Evolutionary conservation across 2,329 filamentous ascomycete genomes (phyloP).

Genomic region (Penicillium freii): DNA sequence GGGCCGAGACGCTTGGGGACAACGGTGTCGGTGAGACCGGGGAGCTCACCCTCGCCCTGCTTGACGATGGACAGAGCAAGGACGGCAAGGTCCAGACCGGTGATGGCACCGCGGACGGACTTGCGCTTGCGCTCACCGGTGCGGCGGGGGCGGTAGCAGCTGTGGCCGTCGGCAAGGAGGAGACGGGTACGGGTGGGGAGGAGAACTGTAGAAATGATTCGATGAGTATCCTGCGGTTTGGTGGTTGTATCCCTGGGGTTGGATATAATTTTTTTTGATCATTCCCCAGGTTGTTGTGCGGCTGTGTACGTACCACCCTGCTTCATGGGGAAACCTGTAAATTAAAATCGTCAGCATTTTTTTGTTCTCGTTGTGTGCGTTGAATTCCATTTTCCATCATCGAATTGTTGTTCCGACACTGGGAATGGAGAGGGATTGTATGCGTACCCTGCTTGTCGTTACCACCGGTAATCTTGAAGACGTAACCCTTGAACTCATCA

Average conservation of each 20-base stretch:
- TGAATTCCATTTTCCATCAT: not conserved
- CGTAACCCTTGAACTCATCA: slow-evolving; percentile 99
- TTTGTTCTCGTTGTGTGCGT: slow-evolving; percentile 1
- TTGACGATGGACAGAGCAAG: slow-evolving; percentile 94
- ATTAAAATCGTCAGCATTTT: slow-evolving; percentile 27
- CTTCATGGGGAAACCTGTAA: slow-evolving; percentile 94
- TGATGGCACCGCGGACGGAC: slow-evolving; percentile 96
- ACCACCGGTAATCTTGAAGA: slow-evolving; percentile 98
- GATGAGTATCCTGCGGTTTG: slow-evolving; percentile 29
- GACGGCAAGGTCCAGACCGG: slow-evolving; percentile 91
- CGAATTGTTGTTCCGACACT: not conserved
- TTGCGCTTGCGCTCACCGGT: slow-evolving; percentile 99
- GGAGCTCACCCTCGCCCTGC: slow-evolving; percentile 92
- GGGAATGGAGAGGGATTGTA: slow-evolving; percentile 6
- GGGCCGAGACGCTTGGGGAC: slow-evolving; percentile 99
- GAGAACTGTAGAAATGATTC: slow-evolving; percentile 55
- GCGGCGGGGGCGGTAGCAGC: slow-evolving; percentile 98
- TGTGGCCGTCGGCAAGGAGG: slow-evolving; percentile 90
- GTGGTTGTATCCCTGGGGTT: slow-evolving; percentile 5
- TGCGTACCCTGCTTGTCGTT: slow-evolving; percentile 94
- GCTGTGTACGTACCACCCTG: slow-evolving; percentile 66
- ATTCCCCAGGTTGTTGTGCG: slow-evolving; percentile 24
- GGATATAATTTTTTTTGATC: slow-evolving; percentile 3
- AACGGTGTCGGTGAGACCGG: slow-evolving; percentile 94
- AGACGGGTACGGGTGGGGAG: slow-evolving; percentile 98